These are phyloP conservation scores for Dothiorella sarmentorum DNA, from an alignment of 2,329 filamentous ascomycete species.

Conservation along the genomic window DNA sequence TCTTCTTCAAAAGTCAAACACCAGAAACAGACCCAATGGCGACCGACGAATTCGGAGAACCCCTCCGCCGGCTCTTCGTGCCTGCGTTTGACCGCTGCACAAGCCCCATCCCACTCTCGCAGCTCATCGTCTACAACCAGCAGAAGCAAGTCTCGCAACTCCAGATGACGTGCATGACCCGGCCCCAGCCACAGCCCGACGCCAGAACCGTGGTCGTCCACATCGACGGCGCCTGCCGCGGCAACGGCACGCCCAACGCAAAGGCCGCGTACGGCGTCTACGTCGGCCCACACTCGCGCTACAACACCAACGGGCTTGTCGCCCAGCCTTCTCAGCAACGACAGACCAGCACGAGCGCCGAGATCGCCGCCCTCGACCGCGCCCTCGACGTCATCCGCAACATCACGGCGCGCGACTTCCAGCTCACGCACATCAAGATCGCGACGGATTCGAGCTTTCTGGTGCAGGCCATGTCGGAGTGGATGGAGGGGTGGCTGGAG, in stretches of 20 bases:
- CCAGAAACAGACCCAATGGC: too few species aligned
- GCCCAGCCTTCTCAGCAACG: neutral
- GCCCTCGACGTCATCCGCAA: slow-evolving; percentile 16
- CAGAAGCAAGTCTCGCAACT: slow-evolving; percentile 18
- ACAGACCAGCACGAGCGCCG: slow-evolving; percentile 23
- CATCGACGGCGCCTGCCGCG: slow-evolving; percentile 26
- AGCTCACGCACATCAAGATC: slow-evolving; percentile 20
- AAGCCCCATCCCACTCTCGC: neutral
- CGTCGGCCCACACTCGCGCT: slow-evolving; percentile 20
- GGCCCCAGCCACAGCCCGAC: neutral
- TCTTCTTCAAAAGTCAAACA: too few species aligned
- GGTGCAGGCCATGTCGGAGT: slow-evolving; percentile 31
- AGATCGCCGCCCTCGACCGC: slow-evolving; percentile 22
- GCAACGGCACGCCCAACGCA: slow-evolving; percentile 22
- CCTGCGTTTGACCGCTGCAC: neutral
- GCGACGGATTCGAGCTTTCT: slow-evolving; percentile 35
- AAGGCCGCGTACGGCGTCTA: slow-evolving; percentile 24
- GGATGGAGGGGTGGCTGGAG: slow-evolving; percentile 31
- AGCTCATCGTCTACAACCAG: slow-evolving; percentile 18
- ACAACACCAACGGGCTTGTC: slow-evolving; percentile 11
- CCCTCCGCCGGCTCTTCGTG: neutral
- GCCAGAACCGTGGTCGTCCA: slow-evolving; percentile 22
- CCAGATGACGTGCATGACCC: neutral
- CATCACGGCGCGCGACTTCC: slow-evolving; percentile 13
- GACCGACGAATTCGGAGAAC: neutral